Conservation (phyloP, 2,329 filamentous ascomycete genomes). For the Colletotrichum liaoningense region DNA sequence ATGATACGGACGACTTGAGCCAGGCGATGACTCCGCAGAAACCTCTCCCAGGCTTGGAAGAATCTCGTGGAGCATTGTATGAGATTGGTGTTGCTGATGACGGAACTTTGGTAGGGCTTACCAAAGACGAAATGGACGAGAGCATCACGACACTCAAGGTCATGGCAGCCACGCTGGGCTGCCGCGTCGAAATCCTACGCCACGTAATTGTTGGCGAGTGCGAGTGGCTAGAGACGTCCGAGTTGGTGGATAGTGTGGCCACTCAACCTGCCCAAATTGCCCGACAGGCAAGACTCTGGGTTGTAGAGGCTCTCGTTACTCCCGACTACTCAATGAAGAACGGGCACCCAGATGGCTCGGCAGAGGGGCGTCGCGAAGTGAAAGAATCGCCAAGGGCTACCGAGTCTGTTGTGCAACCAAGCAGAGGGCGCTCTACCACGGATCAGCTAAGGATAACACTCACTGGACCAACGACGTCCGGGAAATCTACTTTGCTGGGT, state of each 20-base stretch:
- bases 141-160: slow-evolving; percentile 85
- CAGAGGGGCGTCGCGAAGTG: slow-evolving; percentile 4
- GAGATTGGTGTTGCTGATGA: slow-evolving; percentile 98
- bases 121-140: slow-evolving; percentile 91
- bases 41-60: slow-evolving; percentile 84
- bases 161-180: slow-evolving; percentile 95
- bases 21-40: slow-evolving; percentile 62
- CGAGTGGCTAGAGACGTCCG: slow-evolving; percentile 70
- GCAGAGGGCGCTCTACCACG: slow-evolving; percentile 63
- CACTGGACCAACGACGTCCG: slow-evolving; percentile 88
- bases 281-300: slow-evolving; percentile 74
- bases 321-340: slow-evolving; percentile 68
- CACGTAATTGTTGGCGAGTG: slow-evolving; percentile 88
- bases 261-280: slow-evolving; percentile 40
- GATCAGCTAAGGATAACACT: slow-evolving; percentile 89
- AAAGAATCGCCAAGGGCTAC: slow-evolving; percentile 13
- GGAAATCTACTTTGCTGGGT: slow-evolving; percentile 91
- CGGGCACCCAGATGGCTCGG: slow-evolving; percentile 36
- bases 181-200: slow-evolving; percentile 82
- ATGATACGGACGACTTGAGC: slow-evolving; percentile 63
- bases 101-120: slow-evolving; percentile 88
- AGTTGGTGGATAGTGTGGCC: slow-evolving; percentile 43
- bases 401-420: slow-evolving; percentile 42
- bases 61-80: slow-evolving; percentile 92
- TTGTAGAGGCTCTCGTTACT: slow-evolving; percentile 89